phyloP scores from a whole-genome alignment of 306 rosid genomes.

The Trifolium pratense region DNA sequence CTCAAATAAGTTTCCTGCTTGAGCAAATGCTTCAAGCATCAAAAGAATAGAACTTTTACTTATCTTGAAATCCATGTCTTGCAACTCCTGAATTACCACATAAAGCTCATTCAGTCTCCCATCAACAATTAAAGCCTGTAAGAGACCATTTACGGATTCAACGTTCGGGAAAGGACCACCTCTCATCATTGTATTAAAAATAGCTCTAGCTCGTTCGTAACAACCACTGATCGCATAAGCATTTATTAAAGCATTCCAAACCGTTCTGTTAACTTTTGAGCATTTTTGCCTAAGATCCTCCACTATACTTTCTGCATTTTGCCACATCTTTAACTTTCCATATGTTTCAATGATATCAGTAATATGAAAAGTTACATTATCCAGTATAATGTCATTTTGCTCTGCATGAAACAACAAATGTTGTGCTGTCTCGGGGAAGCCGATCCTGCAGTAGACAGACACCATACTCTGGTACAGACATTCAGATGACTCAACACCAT shows the following conservation, averaged over 20 bases:
- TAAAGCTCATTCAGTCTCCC: conserved; percentile 85
- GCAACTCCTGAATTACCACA: conserved; percentile 83
- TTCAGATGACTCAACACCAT: conserved; percentile 69
- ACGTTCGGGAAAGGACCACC: conserved; percentile 90
- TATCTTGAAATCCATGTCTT: conserved; percentile 91
- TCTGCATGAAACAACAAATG: conserved; percentile 70
- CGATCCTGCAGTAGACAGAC: conserved; percentile 65
- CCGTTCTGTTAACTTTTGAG: conserved; percentile 66
- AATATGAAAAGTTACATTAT: conserved; percentile 49
- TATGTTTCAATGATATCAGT: conserved; percentile 70
- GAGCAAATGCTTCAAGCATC: conserved; percentile 89
- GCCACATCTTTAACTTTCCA: conserved; percentile 86
- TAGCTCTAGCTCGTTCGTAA: conserved; percentile 90
- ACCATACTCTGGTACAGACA: conserved; percentile 67
- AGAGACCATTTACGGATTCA: conserved; percentile 81
- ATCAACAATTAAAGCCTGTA: conserved; percentile 79
- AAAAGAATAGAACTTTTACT: conserved; percentile 87
- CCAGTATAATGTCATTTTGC: conserved; percentile 54
- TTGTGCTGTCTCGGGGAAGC: conserved; percentile 91
- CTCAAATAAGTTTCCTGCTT: conserved; percentile 82
- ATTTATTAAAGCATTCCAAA: conserved; percentile 92
- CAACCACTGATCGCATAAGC: conserved; percentile 88
- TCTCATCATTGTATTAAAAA: conserved; percentile 91
- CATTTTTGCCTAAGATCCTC: conserved; percentile 67
- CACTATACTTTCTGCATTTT: conserved; percentile 89